Base-by-base conservation (phyloP, 768 basidiomycete genomes). In the Nidularia pulvinata region DNA sequence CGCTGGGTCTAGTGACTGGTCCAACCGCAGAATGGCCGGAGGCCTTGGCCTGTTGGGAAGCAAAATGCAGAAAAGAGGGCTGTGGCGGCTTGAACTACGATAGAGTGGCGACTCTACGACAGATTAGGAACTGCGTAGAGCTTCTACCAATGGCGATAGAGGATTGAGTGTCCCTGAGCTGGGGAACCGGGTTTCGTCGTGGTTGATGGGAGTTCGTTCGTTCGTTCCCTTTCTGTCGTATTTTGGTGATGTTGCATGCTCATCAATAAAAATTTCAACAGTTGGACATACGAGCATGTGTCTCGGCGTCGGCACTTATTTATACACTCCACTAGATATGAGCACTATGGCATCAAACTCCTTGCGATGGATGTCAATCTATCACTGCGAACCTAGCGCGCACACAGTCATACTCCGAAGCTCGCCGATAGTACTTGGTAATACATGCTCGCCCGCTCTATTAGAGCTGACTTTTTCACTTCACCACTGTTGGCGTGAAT, bases 61-160 rank as follows among this genome's bases (percentile, higher is more conserved):
- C 85, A 1, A 76, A 67, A 50, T 89, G 86, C 59, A 56, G 66
- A n/a, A 77, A 76, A 60, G 16, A 55, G 32, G 77, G 66, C 1
- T 89, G 88, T 59, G 72, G 69, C 13, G 79, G 78, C 1, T 64
- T 80, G 43, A 78, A 84, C 54, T 89, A 89, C 52, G 85, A 89
- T 63, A 78, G 79, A 63, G 58, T 65, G 16, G 78, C 80, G 48
- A 83, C 88, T 35, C 62, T 88, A 53, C 79, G 76, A 48, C 78
- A 84, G 52, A 83, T 89, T 54, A 70, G 71, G 48, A 74, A 78
- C 14, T 84, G 85, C 62, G 71, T 89, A 30, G 79, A 82, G 1
- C 59, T 72, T 13, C 71, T 89, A 42, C 81, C 85, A 5, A 68
- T 55, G 33, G 67, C 66, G 6, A 67, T 78, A 32, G 70, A 72